These are phyloP conservation scores for Tuber indicum DNA, from an alignment of 495 filamentous ascomycete genomes.

Conservation along the genomic window DNA sequence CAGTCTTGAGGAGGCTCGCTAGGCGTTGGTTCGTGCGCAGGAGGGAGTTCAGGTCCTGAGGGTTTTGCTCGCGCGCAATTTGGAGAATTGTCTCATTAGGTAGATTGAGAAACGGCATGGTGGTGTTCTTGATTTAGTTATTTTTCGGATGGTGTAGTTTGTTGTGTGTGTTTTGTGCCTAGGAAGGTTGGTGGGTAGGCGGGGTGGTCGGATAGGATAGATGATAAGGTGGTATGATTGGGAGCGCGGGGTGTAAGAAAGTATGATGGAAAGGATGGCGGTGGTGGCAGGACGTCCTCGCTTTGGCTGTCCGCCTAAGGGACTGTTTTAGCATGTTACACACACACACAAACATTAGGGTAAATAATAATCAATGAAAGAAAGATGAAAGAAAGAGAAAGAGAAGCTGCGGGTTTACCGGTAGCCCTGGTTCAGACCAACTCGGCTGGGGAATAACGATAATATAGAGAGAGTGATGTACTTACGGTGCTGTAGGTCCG, in stretches of 20 bases:
- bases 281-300: neutral
- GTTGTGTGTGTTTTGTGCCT: neutral
- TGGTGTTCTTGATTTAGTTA: neutral
- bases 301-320: neutral
- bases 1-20: neutral
- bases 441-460: too few relatives aligned
- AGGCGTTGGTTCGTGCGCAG: conserved; percentile 14
- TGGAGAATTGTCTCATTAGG: conserved; percentile 19
- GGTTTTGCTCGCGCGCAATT: neutral
- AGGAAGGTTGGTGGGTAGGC: neutral
- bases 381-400: too few relatives aligned
- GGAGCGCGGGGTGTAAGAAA: too few relatives aligned
- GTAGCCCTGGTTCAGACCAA: too few relatives aligned
- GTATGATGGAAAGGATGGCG: too few relatives aligned
- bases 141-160: neutral
- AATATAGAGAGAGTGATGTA: too few relatives aligned
- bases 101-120: conserved; percentile 5
- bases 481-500: too few relatives aligned
- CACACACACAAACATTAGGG: neutral
- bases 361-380: too few relatives aligned
- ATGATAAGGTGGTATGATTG: neutral
- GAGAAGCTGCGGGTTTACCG: too few relatives aligned
- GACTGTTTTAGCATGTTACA: neutral
- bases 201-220: neutral
- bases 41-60: conserved; percentile 12